phyloP scores from a whole-genome alignment of 371 early-diverging fungal genomes.

The Mucor racemosus region DNA sequence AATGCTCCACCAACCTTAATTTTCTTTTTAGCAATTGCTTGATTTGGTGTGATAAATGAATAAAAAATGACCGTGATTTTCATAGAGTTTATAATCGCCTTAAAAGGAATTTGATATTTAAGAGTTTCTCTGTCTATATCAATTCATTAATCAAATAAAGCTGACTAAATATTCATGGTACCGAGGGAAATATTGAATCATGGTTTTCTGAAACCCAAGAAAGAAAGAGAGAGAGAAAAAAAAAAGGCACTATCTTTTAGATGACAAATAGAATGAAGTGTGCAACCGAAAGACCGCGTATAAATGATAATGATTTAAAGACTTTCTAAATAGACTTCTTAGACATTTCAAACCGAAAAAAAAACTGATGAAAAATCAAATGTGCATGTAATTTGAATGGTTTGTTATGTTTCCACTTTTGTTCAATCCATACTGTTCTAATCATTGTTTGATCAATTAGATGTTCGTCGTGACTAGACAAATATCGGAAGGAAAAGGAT shows the following conservation, averaged over 20 bases:
- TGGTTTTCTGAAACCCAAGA: neutral
- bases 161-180: neutral
- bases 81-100: neutral
- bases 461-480: neutral
- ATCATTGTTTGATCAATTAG: neutral
- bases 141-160: neutral
- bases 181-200: neutral
- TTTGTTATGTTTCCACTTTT: too few relatives aligned
- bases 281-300: neutral
- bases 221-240: neutral
- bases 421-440: too few relatives aligned
- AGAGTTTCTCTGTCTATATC: neutral
- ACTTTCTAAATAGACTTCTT: neutral
- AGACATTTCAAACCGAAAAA: neutral
- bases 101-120: constrained; percentile 6
- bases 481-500: constrained; percentile 13
- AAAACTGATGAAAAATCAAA: too few relatives aligned
- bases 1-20: constrained; percentile 5
- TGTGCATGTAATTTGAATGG: neutral
- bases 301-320: neutral
- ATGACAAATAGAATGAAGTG: neutral
- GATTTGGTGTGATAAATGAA: neutral
- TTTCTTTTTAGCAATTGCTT: neutral
- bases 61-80: neutral
- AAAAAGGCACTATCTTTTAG: neutral